phyloP scores from a whole-genome alignment of 2,329 filamentous ascomycete genomes.

The Didymella lethalis region DNA sequence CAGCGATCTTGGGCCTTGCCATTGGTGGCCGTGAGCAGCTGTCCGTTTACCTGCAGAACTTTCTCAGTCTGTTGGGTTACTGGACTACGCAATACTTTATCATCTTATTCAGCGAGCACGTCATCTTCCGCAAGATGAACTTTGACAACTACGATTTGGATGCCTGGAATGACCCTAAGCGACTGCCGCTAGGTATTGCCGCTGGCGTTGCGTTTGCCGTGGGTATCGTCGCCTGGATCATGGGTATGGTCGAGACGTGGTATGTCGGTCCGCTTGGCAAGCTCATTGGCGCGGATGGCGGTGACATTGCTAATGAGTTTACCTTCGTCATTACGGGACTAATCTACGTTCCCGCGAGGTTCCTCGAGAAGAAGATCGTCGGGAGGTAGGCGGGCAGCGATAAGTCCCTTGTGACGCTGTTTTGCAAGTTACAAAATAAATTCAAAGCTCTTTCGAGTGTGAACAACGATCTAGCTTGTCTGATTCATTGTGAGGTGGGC shows the following conservation, averaged over 20 bases:
- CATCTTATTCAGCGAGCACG: slow-evolving; percentile 57
- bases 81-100: slow-evolving; percentile 58
- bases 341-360: slow-evolving; percentile 41
- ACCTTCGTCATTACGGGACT: slow-evolving; percentile 37
- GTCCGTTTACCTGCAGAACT: slow-evolving; percentile 55
- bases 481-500: too few species aligned
- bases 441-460: too few species aligned
- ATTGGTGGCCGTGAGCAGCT: slow-evolving; percentile 55
- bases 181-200: slow-evolving; percentile 54
- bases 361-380: slow-evolving; percentile 38
- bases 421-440: too few species aligned
- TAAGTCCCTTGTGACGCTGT: too few species aligned
- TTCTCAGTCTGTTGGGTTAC: slow-evolving; percentile 57
- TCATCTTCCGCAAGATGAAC: slow-evolving; percentile 60
- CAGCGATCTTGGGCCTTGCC: slow-evolving; percentile 54
- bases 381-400: slow-evolving; percentile 23
- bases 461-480: too few species aligned
- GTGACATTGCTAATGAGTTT: slow-evolving; percentile 42
- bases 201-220: slow-evolving; percentile 51
- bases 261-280: slow-evolving; percentile 55
- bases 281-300: slow-evolving; percentile 37
- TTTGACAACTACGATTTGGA: slow-evolving; percentile 55
- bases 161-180: slow-evolving; percentile 56
- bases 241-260: slow-evolving; percentile 68
- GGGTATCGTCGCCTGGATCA: slow-evolving; percentile 56